phyloP scores from a whole-genome alignment of 495 filamentous ascomycete species.

The Podospora pseudocomata region DNA sequence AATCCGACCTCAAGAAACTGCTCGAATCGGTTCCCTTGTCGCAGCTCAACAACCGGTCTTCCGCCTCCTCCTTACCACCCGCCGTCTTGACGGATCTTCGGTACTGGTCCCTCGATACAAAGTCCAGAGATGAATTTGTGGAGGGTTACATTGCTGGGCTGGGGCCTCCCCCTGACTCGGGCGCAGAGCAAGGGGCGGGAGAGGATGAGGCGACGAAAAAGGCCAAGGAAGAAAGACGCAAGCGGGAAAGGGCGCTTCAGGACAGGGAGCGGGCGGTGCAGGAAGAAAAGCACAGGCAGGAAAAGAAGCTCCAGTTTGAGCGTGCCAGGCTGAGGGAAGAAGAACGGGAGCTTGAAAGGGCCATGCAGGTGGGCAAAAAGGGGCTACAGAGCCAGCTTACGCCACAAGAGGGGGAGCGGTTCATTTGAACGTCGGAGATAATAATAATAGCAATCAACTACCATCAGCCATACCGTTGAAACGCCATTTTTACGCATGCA shows the following conservation, averaged over 20 bases:
- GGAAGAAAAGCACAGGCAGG: conserved; percentile 68
- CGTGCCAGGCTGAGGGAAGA: conserved; percentile 68
- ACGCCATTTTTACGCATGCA: neutral
- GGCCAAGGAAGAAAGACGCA: conserved; percentile 59
- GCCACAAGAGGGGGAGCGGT: neutral
- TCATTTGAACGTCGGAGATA: neutral
- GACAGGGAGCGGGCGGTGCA: conserved; percentile 70
- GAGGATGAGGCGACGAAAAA: conserved; percentile 60
- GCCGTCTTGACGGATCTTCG: conserved; percentile 69
- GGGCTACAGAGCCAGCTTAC: conserved; percentile 63
- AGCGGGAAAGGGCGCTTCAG: conserved; percentile 69
- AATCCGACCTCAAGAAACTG: conserved; percentile 73
- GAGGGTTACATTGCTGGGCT: conserved; percentile 73
- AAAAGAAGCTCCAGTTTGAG: conserved; percentile 61
- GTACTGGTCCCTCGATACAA: conserved; percentile 72
- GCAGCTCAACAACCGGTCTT: conserved; percentile 62
- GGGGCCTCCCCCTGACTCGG: conserved; percentile 56
- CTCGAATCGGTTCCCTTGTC: conserved; percentile 65
- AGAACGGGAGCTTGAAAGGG: conserved; percentile 72
- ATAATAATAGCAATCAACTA: neutral
- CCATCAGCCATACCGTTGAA: neutral
- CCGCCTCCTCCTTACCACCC: conserved; percentile 61
- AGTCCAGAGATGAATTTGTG: conserved; percentile 67
- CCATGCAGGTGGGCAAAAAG: conserved; percentile 71
- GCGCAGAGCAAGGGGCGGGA: conserved; percentile 49